phyloP scores from a whole-genome alignment of 2,329 filamentous ascomycete genomes.

The Aspergillus sp. region DNA sequence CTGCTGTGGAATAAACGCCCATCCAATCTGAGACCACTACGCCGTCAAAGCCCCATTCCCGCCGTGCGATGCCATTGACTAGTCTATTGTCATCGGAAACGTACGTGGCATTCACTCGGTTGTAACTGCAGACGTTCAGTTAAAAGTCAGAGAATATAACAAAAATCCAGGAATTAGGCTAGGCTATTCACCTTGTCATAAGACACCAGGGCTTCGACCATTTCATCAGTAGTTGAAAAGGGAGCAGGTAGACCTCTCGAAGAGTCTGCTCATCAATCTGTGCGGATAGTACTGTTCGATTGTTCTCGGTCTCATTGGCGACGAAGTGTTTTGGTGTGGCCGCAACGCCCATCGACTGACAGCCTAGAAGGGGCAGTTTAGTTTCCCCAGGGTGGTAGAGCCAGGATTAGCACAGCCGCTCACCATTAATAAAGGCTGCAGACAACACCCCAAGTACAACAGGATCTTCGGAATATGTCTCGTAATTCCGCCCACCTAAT shows the following conservation, averaged over 20 bases:
- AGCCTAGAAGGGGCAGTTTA: not conserved
- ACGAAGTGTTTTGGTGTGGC: constrained; percentile 2
- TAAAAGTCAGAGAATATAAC: not conserved
- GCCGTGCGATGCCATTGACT: not conserved
- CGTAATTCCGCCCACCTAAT: not conserved
- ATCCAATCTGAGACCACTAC: not conserved
- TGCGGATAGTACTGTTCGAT: not conserved
- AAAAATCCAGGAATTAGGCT: too few species aligned
- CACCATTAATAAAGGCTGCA: not conserved
- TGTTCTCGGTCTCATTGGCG: not conserved
- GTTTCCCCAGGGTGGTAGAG: too few species aligned
- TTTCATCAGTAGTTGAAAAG: not conserved
- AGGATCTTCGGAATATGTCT: constrained; percentile 1
- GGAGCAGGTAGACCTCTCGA: not conserved
- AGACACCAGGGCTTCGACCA: not conserved
- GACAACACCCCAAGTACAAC: not conserved
- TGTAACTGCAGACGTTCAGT: not conserved
- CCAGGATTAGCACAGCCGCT: too few species aligned
- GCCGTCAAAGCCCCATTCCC: not conserved
- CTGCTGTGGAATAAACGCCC: not conserved
- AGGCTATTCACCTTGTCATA: not conserved
- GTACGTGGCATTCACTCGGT: not conserved
- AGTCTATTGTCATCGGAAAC: not conserved
- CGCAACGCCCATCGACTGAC: not conserved
- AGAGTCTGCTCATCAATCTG: not conserved